Percentiles rank a stretch among this genome's conserved stretches.
These are phyloP conservation scores for Phyllosticta capitalensis DNA, from an alignment of 2,329 filamentous ascomycete species.

Conservation along the genomic window DNA sequence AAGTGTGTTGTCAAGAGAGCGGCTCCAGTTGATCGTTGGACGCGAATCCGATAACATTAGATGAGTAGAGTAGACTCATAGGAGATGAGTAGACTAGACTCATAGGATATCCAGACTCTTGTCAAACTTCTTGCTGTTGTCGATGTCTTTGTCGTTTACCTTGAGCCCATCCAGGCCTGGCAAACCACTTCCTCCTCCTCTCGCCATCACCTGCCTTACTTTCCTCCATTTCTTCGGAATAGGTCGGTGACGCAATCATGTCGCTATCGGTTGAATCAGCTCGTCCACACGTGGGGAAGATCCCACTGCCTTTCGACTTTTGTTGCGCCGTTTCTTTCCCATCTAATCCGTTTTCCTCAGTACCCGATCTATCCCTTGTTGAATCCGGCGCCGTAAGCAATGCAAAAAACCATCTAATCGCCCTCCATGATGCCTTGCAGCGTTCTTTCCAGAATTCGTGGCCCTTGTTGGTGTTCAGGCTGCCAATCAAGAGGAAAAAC, in stretches of 20 bases:
- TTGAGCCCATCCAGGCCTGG: neutral
- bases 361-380: neutral
- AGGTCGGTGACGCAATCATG: neutral
- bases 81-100: too few species aligned
- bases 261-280: neutral
- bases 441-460: conserved; percentile 26
- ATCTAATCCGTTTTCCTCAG: neutral
- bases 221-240: neutral
- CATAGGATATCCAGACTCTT: neutral
- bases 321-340: neutral
- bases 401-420: conserved; percentile 3
- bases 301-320: neutral
- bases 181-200: neutral
- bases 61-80: too few species aligned
- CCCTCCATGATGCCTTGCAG: conserved; percentile 12
- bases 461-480: conserved; percentile 33
- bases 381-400: conserved; percentile 3
- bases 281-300: neutral
- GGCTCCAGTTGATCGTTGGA: too few species aligned
- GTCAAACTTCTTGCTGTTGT: neutral
- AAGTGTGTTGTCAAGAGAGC: too few species aligned
- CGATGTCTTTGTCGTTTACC: neutral
- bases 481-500: conserved; percentile 38
- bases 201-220: neutral
- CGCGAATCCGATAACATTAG: too few species aligned